Evolutionary conservation across 164 flowering plant species (phyloP).

Genomic region (Pachysandra terminalis): DNA sequence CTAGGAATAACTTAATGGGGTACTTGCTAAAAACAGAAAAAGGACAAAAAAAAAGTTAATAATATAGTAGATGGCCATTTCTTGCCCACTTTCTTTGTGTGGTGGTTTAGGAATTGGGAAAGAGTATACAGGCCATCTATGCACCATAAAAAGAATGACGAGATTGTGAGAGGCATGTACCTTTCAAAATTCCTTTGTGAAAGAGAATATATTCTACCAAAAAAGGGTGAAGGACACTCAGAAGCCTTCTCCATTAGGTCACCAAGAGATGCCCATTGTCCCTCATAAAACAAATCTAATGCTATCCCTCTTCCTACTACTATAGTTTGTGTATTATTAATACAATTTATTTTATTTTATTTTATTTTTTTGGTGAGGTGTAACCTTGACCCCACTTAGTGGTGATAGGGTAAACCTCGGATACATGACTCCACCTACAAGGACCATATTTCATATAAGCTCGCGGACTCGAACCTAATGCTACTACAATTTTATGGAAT

Average conservation of each 20-base stretch:
- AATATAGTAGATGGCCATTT: background rate
- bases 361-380: no score
- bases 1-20: background rate
- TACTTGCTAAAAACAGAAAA: no score
- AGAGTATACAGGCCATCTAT: background rate
- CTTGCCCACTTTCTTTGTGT: background rate
- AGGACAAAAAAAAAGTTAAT: no score
- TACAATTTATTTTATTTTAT: no score
- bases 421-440: no score
- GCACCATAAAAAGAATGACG: no score
- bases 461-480: no score
- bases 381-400: no score
- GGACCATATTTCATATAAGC: no score
- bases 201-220: background rate
- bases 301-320: background rate
- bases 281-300: background rate
- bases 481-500: no score
- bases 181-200: background rate
- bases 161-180: background rate
- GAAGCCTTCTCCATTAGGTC: background rate
- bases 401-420: no score
- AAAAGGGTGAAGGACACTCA: background rate
- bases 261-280: constrained; percentile 5
- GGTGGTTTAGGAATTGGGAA: background rate
- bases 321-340: background rate